phyloP scores from a whole-genome alignment of 257 asterid species.

The Solanum commersonii region DNA sequence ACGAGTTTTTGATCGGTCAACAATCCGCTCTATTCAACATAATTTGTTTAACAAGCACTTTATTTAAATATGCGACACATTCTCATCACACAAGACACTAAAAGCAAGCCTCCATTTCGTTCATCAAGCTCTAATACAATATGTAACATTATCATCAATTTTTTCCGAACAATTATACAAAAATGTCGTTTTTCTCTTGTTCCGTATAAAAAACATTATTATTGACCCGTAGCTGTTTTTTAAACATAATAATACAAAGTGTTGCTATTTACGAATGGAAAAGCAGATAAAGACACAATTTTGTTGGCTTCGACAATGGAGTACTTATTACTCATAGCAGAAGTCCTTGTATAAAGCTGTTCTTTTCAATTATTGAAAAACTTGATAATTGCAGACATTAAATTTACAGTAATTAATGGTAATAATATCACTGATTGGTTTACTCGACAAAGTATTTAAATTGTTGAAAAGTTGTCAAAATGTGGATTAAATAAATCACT shows the following conservation, averaged over 20 bases:
- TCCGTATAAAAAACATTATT: neutral
- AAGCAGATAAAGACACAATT: neutral
- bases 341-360: neutral
- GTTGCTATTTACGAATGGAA: neutral
- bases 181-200: neutral
- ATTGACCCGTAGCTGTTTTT: neutral
- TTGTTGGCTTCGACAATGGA: neutral
- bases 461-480: neutral
- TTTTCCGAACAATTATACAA: neutral
- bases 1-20: no score
- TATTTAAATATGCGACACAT: neutral
- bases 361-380: neutral
- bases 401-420: neutral
- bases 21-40: neutral
- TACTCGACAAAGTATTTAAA: neutral
- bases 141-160: neutral
- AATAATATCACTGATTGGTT: neutral
- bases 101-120: accelerated
- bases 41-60: neutral
- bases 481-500: neutral
- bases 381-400: neutral
- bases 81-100: neutral
- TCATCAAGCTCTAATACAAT: neutral
- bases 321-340: neutral
- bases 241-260: neutral